These are phyloP conservation scores for Solanum ahanhuiri DNA, from an alignment of 257 asterid genomes.

Conservation along the genomic window DNA sequence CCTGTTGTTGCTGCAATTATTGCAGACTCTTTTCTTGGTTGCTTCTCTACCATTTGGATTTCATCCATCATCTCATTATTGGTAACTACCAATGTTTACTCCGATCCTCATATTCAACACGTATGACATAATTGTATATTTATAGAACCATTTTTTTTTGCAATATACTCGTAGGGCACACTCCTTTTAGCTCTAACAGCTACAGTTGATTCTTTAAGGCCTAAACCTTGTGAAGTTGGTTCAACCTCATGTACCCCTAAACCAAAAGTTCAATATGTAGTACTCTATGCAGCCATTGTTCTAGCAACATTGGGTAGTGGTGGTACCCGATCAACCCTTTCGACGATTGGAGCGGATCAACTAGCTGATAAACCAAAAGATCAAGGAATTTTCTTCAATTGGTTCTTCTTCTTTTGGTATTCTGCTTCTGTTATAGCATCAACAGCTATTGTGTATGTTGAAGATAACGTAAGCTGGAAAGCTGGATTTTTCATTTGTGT, in stretches of 20 bases:
- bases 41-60: conserved; percentile 33
- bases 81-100: conserved; percentile 12
- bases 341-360: conserved; percentile 46
- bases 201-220: conserved; percentile 22
- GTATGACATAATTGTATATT: too few relatives aligned
- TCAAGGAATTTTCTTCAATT: conserved; percentile 26
- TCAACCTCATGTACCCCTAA: conserved; percentile 14
- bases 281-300: conserved; percentile 19
- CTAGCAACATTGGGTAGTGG: conserved; percentile 22
- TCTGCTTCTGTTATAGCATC: conserved; percentile 1
- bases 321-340: conserved; percentile 25
- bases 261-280: conserved; percentile 19
- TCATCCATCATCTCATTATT: conserved; percentile 31
- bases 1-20: conserved; percentile 35
- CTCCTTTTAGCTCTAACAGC: conserved; percentile 28
- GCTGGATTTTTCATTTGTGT: conserved; percentile 24
- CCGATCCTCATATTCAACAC: too few relatives aligned
- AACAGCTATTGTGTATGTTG: conserved; percentile 31
- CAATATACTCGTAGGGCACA: conserved; percentile 19
- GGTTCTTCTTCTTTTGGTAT: conserved; percentile 32
- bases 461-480: conserved; percentile 38
- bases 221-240: conserved; percentile 12
- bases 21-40: conserved; percentile 46
- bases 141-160: too few relatives aligned
- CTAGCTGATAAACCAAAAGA: conserved; percentile 8